Evolutionary conservation across 1,284 basidiomycete species (phyloP), one percentile per base, ranked within the genome.

Genomic region (Leccinum insolens): DNA sequence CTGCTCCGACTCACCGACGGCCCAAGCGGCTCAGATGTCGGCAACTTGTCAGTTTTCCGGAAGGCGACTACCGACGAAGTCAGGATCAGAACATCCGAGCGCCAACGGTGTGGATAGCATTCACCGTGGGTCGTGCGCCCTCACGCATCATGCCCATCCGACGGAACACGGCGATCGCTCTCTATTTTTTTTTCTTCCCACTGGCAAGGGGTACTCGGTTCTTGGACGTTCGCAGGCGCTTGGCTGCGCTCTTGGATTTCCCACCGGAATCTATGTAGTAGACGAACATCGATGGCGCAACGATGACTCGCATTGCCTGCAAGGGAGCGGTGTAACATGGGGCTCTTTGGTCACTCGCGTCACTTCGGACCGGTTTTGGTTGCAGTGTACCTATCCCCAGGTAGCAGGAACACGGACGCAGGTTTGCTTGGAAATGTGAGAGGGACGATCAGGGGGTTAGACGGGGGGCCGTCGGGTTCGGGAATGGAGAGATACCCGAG

Each of bases 71-170:
- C 37, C 20, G 64, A 71, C 7, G 7, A 52, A 52, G 11, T 20
- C 49, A 52, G 20, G 49, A 46, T 46, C 61, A 17, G 20, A 52
- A 57, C 63, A 62, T 37, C 61, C 28, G 49, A 64, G 25, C 76
- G 77, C 11, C 74, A 76, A 65, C 75, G 80, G 31, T 34, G 20
- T 31, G 37, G 9, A 14, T 57, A 55, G 79, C 78, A 62, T 79
- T 79, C 77, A 74, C 76, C n/a, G 20, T 20, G 49, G 49, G 49
- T 12, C 17, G 17, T n/a, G 17, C 7, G 44, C 44, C 44, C 17
- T 46, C 44, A n/a, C 9, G 2, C 46, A 20, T 49, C 46, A 20
- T 49, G 12, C 46, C 41, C 8, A 46, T 11, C 6, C 65, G 76
- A 41, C 72, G 69, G 62, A 68, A 67, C 31, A 69, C 71, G 49